Percentiles rank a stretch among this genome's conserved stretches.
phyloP scores from a whole-genome alignment of 2,329 filamentous ascomycete genomes.

The Ceratocystiopsis minuta region DNA sequence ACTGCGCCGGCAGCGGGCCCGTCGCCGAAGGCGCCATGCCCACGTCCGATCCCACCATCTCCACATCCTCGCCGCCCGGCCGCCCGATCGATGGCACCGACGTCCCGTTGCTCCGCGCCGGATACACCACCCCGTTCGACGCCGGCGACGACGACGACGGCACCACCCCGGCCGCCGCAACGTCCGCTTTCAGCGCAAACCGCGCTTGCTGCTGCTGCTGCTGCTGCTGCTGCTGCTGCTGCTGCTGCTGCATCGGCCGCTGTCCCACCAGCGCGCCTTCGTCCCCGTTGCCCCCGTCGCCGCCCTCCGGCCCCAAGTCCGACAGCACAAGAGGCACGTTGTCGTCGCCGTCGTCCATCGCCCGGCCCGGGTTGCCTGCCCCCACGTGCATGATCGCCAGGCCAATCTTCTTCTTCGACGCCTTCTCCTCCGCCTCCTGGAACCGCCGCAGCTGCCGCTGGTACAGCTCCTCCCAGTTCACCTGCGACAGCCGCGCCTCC shows the following conservation, averaged over 20 bases:
- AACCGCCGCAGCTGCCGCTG: constrained; percentile 50
- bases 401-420: constrained; percentile 42
- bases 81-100: constrained; percentile 22
- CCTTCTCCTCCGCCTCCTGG: constrained; percentile 39
- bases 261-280: constrained; percentile 4
- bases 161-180: too few species aligned
- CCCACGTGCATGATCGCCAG: constrained; percentile 28
- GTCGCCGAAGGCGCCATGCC: constrained; percentile 16
- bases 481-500: constrained; percentile 33
- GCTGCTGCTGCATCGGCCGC: constrained; percentile 22
- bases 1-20: constrained; percentile 22
- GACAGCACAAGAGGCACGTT: constrained; percentile 2
- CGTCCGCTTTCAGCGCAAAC: constrained; percentile 29
- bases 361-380: constrained; percentile 10
- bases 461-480: constrained; percentile 73
- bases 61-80: constrained; percentile 34
- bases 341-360: background rate
- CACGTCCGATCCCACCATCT: constrained; percentile 41
- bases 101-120: constrained; percentile 36
- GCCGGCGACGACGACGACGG: background rate
- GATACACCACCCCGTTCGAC: constrained; percentile 40
- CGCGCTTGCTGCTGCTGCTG: constrained; percentile 18
- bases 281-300: background rate
- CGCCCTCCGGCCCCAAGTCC: constrained; percentile 1
- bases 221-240: constrained; percentile 20